Evolutionary conservation across 371 early-diverging fungal genomes (phyloP), one percentile per base, ranked within the genome.

Genomic region (Mucor circinelloides): DNA sequence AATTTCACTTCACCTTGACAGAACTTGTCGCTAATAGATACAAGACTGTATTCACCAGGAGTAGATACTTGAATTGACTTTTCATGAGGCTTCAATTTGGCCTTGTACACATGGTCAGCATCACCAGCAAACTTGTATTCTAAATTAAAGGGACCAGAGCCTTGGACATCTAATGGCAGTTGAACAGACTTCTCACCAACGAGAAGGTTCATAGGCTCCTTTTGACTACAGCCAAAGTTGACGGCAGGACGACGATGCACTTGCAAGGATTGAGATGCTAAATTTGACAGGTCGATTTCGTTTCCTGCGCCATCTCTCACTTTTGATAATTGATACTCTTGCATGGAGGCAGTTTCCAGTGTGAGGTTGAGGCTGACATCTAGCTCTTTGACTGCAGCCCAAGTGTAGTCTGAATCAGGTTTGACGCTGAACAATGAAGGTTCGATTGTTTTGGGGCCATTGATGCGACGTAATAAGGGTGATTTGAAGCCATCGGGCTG

Each of bases 301-400:
- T 84, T 84, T 10, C 84, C 84, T 2, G 69, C 76, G 54, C 84
- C 84, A 67, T 84, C 84, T 8, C 58, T 66, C 0, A 84, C 72
- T 15, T 67, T 67, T 4, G 58, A 48, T 10, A 84, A 61, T 27
- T 61, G 42, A 48, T 73, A 81, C 31, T 69, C 66, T 40, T 78
- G 73, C 5, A 69, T 57, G 9, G 71, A 61, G 1, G 78, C 60
- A 15, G 71, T 48, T 10, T 70, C 66, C 28, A 84, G 73, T 0
- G 80, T 75, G 10, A 78, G 28, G 21, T 81, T 71, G 40, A 82
- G 56, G 23, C 66, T 59, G 23, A 84, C 56, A 2, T 70, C 42
- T 6, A 79, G 23, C 9, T 69, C 60, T 19, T 80, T 74, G 0
- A 64, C 40, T n/a, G 82, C 66, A 15, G 75, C 84, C 84, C 84